A percentile compares a stretch with the other conserved stretches of the same genome.
These are phyloP conservation scores for Breynia disticha DNA, from an alignment of 441 rosid species.

Conservation along the genomic window DNA sequence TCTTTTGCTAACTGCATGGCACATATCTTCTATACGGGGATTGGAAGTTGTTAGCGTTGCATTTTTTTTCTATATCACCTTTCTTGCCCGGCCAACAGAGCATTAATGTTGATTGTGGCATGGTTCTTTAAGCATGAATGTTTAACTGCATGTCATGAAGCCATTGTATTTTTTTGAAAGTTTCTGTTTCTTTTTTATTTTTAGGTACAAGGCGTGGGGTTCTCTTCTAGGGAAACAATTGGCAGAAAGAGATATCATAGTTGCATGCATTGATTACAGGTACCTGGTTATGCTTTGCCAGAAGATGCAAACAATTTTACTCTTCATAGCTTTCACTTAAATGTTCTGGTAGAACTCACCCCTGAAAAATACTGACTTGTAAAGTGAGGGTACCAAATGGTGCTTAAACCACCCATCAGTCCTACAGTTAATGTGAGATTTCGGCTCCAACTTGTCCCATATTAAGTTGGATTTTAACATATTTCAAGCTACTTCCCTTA, in stretches of 20 bases:
- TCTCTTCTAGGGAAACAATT: constrained; percentile 85
- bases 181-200: constrained; percentile 18
- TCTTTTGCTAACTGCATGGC: background rate
- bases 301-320: background rate
- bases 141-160: constrained; percentile 5
- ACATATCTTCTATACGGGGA: background rate
- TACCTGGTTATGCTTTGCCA: constrained; percentile 20
- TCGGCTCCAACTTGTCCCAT: too few relatives aligned
- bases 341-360: too few relatives aligned
- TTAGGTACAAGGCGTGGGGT: constrained; percentile 98
- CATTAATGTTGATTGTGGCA: background rate
- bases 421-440: too few relatives aligned
- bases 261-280: constrained; percentile 97
- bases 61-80: background rate
- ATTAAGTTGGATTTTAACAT: too few relatives aligned
- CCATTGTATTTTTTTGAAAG: constrained; percentile 10
- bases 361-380: too few relatives aligned
- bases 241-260: constrained; percentile 90
- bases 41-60: constrained; percentile 1
- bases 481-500: too few relatives aligned
- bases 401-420: too few relatives aligned
- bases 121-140: background rate
- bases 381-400: too few relatives aligned
- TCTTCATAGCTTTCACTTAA: too few relatives aligned
- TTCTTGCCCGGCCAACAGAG: background rate